Percentiles rank a stretch among this genome's conserved stretches.
Evolutionary conservation across 768 basidiomycete genomes (phyloP).

Genomic region (Kwoniella dejecticola): DNA sequence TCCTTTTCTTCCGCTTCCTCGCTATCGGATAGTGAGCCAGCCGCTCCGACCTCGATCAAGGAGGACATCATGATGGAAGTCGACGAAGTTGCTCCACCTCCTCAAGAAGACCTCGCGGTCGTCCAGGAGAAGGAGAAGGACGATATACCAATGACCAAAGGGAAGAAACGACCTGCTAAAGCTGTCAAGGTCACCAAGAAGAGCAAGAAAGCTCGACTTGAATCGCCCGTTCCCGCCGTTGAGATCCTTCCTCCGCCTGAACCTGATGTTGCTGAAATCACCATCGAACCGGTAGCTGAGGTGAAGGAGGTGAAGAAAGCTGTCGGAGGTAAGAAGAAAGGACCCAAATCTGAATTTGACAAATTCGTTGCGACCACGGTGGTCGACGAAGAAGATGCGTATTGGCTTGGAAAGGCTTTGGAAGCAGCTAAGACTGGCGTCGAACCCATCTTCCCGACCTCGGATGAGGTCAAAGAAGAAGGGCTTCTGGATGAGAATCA

Average conservation of each 20-base stretch:
- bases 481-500: conserved; percentile 35
- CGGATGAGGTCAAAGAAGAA: conserved; percentile 9
- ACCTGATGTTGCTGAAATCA: conserved; percentile 38
- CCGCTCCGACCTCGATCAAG: neutral
- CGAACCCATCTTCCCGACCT: no score
- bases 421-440: conserved; percentile 7
- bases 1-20: conserved; percentile 28
- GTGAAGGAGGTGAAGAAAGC: conserved; percentile 2
- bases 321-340: conserved; percentile 29
- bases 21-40: conserved; percentile 25
- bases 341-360: conserved; percentile 29
- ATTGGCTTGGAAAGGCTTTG: conserved; percentile 60
- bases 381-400: conserved; percentile 86
- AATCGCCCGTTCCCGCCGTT: conserved; percentile 14
- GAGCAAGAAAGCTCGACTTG: conserved; percentile 41
- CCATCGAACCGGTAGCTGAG: conserved; percentile 10
- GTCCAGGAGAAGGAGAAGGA: conserved; percentile 12
- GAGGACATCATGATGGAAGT: conserved; percentile 26
- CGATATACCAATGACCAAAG: conserved; percentile 3
- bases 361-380: conserved; percentile 62
- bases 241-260: conserved; percentile 15
- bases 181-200: conserved; percentile 27
- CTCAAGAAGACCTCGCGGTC: neutral
- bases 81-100: conserved; percentile 3
- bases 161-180: conserved; percentile 35